Evolutionary conservation across 441 rosid genomes (phyloP).

Genomic region (Arabidopsis lyrata): DNA sequence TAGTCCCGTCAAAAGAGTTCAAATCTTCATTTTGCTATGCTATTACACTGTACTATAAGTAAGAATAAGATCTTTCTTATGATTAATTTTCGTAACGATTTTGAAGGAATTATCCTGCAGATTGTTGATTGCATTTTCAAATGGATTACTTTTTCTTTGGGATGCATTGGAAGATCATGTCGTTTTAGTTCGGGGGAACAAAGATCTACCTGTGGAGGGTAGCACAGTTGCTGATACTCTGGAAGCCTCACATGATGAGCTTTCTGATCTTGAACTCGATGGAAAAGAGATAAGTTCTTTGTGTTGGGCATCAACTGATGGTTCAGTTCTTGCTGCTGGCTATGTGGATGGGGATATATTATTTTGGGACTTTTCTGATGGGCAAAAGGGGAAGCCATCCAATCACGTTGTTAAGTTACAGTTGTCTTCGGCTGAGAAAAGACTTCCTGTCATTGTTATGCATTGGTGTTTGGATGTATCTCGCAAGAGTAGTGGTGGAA

Average conservation of each 20-base stretch:
- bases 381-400: slow-evolving; percentile 50
- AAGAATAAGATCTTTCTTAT: slow-evolving; percentile 20
- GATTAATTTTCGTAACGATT: slow-evolving; percentile 9
- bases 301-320: slow-evolving; percentile 76
- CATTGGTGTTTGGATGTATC: slow-evolving; percentile 57
- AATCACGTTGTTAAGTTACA: slow-evolving; percentile 61
- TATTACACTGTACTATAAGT: slow-evolving; percentile 13
- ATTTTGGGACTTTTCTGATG: slow-evolving; percentile 60
- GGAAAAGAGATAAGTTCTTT: slow-evolving; percentile 73
- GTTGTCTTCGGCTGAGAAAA: slow-evolving; percentile 61
- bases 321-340: slow-evolving; percentile 75
- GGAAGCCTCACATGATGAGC: slow-evolving; percentile 46
- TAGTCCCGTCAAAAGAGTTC: not conserved
- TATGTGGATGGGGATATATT: slow-evolving; percentile 75
- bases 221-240: slow-evolving; percentile 46
- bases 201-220: slow-evolving; percentile 59
- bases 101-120: slow-evolving; percentile 51
- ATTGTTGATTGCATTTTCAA: slow-evolving; percentile 65
- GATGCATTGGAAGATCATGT: slow-evolving; percentile 66
- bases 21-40: slow-evolving; percentile 15
- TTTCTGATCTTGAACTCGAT: slow-evolving; percentile 53
- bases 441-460: slow-evolving; percentile 69
- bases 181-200: slow-evolving; percentile 56
- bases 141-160: slow-evolving; percentile 72
- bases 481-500: slow-evolving; percentile 51